These are phyloP conservation scores for Antitrichia curtipendula DNA, from an alignment of 225 moss, liverwort and hornwort genomes.

Conservation along the genomic window DNA sequence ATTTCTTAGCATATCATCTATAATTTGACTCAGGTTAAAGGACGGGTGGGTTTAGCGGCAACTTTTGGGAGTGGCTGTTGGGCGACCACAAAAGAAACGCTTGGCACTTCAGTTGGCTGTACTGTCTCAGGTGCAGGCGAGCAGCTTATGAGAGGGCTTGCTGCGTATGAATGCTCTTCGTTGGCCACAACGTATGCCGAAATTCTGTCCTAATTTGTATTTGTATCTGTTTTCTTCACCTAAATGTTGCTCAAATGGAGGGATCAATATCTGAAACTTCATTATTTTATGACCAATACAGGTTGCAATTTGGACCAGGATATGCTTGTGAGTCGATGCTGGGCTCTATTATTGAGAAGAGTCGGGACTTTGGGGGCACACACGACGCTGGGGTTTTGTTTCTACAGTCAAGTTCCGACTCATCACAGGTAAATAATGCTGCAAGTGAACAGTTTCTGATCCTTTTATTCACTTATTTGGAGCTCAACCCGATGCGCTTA, in stretches of 20 bases:
- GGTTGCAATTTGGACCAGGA: slow-evolving; percentile 72
- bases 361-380: slow-evolving; percentile 38
- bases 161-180: slow-evolving; percentile 68
- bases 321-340: slow-evolving; percentile 72
- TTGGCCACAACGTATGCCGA: slow-evolving; percentile 53
- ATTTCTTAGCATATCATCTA: background rate
- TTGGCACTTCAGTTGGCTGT: slow-evolving; percentile 63
- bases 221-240: background rate
- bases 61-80: slow-evolving; percentile 97
- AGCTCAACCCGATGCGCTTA: background rate
- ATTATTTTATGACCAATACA: background rate
- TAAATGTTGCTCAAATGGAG: background rate
- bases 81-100: slow-evolving; percentile 50
- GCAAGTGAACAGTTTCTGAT: background rate
- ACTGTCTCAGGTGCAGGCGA: slow-evolving; percentile 91
- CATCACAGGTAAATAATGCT: background rate
- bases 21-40: slow-evolving; percentile 53
- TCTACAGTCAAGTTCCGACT: slow-evolving; percentile 46
- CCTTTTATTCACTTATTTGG: background rate
- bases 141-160: slow-evolving; percentile 82
- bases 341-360: slow-evolving; percentile 38
- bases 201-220: background rate
- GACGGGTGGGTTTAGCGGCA: slow-evolving; percentile 94
- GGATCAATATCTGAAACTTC: background rate
- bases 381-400: slow-evolving; percentile 76